Evolutionary conservation across 805 yeast genomes (phyloP).

Genomic region (Cyberlindnera mycetangii): DNA sequence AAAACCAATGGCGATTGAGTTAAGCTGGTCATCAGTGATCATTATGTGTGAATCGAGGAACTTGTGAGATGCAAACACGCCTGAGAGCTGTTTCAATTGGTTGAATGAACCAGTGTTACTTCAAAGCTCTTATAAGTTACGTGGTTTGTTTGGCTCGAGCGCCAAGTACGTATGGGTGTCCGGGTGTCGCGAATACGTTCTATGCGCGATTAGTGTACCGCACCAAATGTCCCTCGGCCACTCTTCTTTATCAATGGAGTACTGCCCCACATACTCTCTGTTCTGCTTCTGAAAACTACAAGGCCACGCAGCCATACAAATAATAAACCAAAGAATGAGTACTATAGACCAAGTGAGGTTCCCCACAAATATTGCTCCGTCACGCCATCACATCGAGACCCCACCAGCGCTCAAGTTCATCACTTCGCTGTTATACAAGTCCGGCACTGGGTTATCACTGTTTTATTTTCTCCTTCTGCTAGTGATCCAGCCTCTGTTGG

Average conservation of each 20-base stretch:
- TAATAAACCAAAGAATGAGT: background rate
- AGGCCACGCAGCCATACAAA: background rate
- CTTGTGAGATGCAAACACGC: too few species aligned
- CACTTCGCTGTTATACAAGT: constrained; percentile 31
- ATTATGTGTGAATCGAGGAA: constrained; percentile 35
- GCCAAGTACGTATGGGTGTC: background rate
- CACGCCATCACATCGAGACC: constrained; percentile 3
- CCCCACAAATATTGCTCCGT: constrained; percentile 22
- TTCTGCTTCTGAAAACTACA: background rate
- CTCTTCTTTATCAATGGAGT: background rate
- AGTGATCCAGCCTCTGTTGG: constrained; percentile 39
- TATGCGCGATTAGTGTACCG: too few species aligned
- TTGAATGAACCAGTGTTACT: too few species aligned
- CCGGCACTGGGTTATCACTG: constrained; percentile 33
- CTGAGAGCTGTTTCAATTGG: too few species aligned
- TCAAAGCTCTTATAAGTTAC: too few species aligned
- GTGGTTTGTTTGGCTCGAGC: too few species aligned
- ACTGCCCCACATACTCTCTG: background rate
- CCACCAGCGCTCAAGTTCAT: constrained; percentile 28
- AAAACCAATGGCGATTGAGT: constrained; percentile 65
- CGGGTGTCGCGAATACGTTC: background rate
- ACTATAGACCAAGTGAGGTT: constrained; percentile 13
- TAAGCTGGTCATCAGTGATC: constrained; percentile 83
- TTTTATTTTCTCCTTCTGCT: constrained; percentile 33
- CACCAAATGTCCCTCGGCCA: too few species aligned